These are phyloP conservation scores for Delonix regia DNA, from an alignment of 306 rosid species.

Conservation along the genomic window DNA sequence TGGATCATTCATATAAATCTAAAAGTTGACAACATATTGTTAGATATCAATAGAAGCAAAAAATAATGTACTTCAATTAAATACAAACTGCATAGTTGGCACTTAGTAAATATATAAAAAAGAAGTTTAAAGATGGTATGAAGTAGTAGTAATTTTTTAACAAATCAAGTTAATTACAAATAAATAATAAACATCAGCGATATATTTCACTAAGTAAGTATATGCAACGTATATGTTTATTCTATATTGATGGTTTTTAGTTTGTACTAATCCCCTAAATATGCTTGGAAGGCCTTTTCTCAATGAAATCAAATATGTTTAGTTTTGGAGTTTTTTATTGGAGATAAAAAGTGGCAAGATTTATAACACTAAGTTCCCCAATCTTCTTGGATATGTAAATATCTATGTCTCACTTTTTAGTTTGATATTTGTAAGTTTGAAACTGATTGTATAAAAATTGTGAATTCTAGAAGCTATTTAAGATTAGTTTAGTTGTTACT, in stretches of 20 bases:
- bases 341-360: constrained; percentile 43
- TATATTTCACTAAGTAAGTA: neutral
- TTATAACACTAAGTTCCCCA: constrained; percentile 27
- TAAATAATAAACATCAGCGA: neutral
- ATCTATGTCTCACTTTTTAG: neutral
- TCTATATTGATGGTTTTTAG: neutral
- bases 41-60: constrained; percentile 38
- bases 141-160: too few species aligned
- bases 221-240: neutral
- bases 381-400: constrained; percentile 49
- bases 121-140: neutral
- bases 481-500: neutral
- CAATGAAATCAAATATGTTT: constrained; percentile 37
- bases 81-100: constrained; percentile 38
- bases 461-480: neutral
- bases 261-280: constrained; percentile 36
- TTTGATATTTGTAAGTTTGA: neutral
- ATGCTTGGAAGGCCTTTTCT: constrained; percentile 39
- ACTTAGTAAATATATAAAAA: constrained; percentile 36
- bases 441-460: neutral
- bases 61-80: constrained; percentile 37
- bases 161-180: too few species aligned
- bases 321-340: constrained; percentile 40
- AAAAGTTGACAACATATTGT: constrained; percentile 35
- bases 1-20: constrained; percentile 38